A percentile compares a stretch with the other conserved stretches of the same genome.
Conservation (phyloP, 163 green algal genomes). For the Chloromonas sp. region DNA sequence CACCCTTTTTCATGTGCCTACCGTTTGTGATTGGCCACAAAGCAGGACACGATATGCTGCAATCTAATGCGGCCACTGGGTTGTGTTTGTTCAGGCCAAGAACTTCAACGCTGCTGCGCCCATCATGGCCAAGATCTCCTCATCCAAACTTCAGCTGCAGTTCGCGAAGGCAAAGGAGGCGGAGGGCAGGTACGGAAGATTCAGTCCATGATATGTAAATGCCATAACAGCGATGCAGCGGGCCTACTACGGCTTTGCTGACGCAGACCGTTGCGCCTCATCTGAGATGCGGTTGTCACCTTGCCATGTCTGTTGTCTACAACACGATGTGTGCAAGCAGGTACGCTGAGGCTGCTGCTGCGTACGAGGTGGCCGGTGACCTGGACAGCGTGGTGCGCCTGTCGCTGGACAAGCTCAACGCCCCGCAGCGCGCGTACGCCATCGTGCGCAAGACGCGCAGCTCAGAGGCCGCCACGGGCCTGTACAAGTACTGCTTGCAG, state of each 20-base stretch:
- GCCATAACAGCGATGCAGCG: not conserved
- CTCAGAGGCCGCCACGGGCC: slow-evolving; percentile 36
- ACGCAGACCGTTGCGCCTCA: no score
- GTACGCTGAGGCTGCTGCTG: slow-evolving; percentile 48
- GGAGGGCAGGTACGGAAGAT: slow-evolving; percentile 35
- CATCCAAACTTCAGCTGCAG: slow-evolving; percentile 67
- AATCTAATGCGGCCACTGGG: no score
- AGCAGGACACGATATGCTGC: no score
- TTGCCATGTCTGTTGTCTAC: no score
- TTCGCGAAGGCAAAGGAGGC: slow-evolving; percentile 68
- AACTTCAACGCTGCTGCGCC: slow-evolving; percentile 46
- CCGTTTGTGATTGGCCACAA: no score
- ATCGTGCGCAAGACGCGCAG: slow-evolving; percentile 54
- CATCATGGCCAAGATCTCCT: slow-evolving; percentile 54
- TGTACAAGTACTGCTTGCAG: slow-evolving; percentile 50
- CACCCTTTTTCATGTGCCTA: no score
- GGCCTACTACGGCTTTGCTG: no score
- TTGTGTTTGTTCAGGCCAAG: slow-evolving; percentile 30
- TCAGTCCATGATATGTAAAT: not conserved
- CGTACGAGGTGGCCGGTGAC: slow-evolving; percentile 65
- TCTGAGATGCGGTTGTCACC: no score
- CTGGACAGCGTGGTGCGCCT: slow-evolving; percentile 57
- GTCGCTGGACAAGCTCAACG: slow-evolving; percentile 53
- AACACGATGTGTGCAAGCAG: slow-evolving; percentile 12
- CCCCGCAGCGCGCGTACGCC: slow-evolving; percentile 51